A percentile compares a stretch with the other conserved stretches of the same genome.
These are phyloP conservation scores for Emergomyces orientalis DNA, from an alignment of 2,329 filamentous ascomycete genomes.

Conservation along the genomic window DNA sequence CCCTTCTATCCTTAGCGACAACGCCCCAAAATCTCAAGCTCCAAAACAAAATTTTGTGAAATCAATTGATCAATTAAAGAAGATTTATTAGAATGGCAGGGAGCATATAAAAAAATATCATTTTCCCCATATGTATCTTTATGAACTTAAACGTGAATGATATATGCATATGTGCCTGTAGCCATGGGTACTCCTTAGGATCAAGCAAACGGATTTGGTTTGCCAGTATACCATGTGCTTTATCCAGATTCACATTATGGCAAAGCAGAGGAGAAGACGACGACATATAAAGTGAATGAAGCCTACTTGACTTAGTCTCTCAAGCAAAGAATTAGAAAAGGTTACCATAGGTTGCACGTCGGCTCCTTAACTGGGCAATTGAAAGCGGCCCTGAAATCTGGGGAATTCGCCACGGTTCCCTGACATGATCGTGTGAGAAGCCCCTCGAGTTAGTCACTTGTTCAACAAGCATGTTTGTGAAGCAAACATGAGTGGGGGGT, in stretches of 20 bases:
- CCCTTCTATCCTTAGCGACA: no score
- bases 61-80: no score
- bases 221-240: no score
- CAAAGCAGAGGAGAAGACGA: no score
- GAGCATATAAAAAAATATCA: not conserved
- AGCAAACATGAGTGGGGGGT: not conserved
- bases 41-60: no score
- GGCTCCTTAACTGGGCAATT: constrained; percentile 56
- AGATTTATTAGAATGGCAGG: no score
- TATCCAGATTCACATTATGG: no score
- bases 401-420: constrained; percentile 58
- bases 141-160: not conserved
- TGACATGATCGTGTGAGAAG: constrained; percentile 15
- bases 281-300: not conserved
- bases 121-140: no score
- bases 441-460: not conserved
- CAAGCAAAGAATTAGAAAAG: not conserved
- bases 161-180: no score
- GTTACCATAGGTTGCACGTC: constrained; percentile 60
- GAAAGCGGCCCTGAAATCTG: constrained; percentile 59
- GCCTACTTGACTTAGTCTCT: not conserved
- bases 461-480: not conserved
- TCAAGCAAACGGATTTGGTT: not conserved
- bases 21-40: no score
- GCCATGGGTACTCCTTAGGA: not conserved